A percentile compares a stretch with the other conserved stretches of the same genome.
phyloP scores from a whole-genome alignment of 495 filamentous ascomycete genomes.

The Aspergillus kassunensis region DNA sequence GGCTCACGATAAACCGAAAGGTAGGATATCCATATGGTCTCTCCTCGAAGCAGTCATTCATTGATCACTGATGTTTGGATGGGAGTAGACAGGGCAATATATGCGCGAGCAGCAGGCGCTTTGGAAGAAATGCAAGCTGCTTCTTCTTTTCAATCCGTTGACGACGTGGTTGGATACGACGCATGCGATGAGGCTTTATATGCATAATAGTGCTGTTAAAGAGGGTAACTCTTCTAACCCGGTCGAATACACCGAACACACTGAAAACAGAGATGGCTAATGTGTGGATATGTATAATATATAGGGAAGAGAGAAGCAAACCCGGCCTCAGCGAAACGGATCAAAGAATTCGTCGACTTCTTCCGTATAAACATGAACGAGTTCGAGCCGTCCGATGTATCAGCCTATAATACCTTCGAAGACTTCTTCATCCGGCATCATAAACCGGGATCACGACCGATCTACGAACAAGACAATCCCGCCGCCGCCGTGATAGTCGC shows the following conservation, averaged over 20 bases:
- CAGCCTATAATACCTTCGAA: constrained; percentile 34
- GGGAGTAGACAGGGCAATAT: constrained; percentile 23
- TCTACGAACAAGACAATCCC: constrained; percentile 29
- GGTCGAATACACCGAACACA: no score
- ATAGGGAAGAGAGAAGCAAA: constrained; percentile 9
- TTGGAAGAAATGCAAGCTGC: constrained; percentile 38
- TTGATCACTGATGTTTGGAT: no score
- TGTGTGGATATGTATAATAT: no score
- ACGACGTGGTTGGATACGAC: constrained; percentile 38
- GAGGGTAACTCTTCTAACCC: no score
- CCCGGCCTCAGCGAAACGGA: constrained; percentile 19
- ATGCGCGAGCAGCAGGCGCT: constrained; percentile 35
- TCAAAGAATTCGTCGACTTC: constrained; percentile 32
- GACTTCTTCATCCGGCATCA: constrained; percentile 46
- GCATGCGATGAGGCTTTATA: constrained; percentile 30
- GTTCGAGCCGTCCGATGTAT: constrained; percentile 29
- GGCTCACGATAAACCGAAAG: constrained; percentile 33
- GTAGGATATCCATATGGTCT: no score
- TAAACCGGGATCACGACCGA: constrained; percentile 30
- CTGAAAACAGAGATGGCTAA: background rate
- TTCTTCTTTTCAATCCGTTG: constrained; percentile 39
- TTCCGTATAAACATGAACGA: constrained; percentile 37
- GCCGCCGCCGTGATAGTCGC: constrained; percentile 31
- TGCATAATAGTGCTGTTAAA: constrained; percentile 24
- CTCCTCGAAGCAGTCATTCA: no score